Evolutionary conservation across 1,284 basidiomycete species (phyloP).

Genomic region (Trametes versicolor): DNA sequence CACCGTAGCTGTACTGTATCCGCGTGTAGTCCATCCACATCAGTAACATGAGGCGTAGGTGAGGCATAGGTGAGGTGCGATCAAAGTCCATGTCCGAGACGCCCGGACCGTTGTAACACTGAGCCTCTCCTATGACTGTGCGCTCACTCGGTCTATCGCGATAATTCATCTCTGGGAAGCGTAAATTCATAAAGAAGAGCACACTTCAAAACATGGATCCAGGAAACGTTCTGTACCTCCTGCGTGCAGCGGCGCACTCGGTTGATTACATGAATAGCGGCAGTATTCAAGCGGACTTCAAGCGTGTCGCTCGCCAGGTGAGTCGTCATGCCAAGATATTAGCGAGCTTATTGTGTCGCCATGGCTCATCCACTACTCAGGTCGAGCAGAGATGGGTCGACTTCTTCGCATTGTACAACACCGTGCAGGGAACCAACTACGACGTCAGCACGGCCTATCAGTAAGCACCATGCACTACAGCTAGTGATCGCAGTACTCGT

Average conservation of each 20-base stretch:
- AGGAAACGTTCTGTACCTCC: background rate
- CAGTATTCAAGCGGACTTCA: background rate
- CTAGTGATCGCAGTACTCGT: background rate
- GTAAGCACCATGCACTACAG: background rate
- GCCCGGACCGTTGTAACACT: no score
- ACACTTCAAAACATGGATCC: background rate
- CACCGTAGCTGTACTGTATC: no score
- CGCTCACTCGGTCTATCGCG: no score
- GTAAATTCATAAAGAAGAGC: conserved; percentile 1
- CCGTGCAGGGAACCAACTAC: background rate
- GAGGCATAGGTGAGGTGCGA: no score
- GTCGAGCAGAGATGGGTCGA: conserved; percentile 2
- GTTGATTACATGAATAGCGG: background rate
- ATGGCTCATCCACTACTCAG: no score
- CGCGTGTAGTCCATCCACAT: no score
- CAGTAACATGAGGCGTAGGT: no score
- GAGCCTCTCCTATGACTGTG: no score
- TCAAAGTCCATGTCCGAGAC: no score
- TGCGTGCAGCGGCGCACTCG: background rate
- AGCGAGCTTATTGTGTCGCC: background rate
- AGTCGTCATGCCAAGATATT: background rate
- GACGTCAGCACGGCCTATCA: background rate
- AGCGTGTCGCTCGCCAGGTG: background rate
- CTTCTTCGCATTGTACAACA: conserved; percentile 3
- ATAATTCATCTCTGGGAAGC: background rate